Base-by-base conservation (phyloP, 1,139 yeast species). In the Nakaseomyces nivariensis region DNA sequence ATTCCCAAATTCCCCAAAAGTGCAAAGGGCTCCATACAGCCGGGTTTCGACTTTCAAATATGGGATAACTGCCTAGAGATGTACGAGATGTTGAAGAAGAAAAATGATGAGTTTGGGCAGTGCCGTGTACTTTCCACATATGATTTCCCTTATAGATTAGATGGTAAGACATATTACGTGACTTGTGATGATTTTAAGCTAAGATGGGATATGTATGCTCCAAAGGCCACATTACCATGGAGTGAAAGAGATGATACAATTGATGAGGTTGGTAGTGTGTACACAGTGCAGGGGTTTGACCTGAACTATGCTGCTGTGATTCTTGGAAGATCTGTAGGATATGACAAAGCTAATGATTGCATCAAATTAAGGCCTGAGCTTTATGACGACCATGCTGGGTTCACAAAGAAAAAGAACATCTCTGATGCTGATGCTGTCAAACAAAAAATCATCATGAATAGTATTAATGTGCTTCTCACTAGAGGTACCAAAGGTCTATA, bases 271-370 rank as follows among this genome's bases (percentile, higher is more conserved):
- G 75, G 75, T 0, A 69, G 73, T 32, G 75, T 71, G 3, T 72
- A 72, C 49, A 71, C 75, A 0, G 61, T 72, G 22, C 75, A 71
- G 55, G 75, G 75, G 0, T 71, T 71, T 54, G 75, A 72, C 56
- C 54, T 72, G 49, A 71, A 71, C 50, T 72, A 69, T 54, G 73
- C 73, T 1, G 75, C 72, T 38, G 71, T 72, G 0, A 71, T 72
- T 4, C 48, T 72, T 8, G 75, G 75, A 1, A 63, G 72, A 49
- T 67, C 71, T 5, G 59, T 71, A 7, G 71, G 67, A 1, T 71
- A 69, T 45, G 73, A 69, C 52, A 44, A 54, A 4, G 57, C 32
- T 1, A 66, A 55, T 5, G 73, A 71, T 47, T 55, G 59, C 4
- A 59, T 72, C 17, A 58, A 54, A 38, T 52, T 71, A 25, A 59